phyloP scores from a whole-genome alignment of 768 basidiomycete species.

The Cyclocybe cylindracea region DNA sequence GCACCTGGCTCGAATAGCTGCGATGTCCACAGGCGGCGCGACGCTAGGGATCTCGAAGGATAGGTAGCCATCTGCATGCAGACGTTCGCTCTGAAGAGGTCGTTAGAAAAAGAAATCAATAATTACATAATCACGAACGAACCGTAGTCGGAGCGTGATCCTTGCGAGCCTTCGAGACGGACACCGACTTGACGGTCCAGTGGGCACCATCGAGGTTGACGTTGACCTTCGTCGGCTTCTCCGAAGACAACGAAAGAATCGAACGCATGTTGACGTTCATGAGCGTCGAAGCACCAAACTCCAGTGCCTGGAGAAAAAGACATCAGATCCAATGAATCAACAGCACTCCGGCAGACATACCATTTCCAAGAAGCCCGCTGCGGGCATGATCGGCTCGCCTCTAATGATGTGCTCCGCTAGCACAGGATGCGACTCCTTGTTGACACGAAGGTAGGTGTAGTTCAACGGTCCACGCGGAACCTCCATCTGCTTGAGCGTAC shows the following conservation, averaged over 20 bases:
- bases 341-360: slow-evolving; percentile 17
- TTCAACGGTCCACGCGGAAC: slow-evolving; percentile 37
- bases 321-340: neutral
- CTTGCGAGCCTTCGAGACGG: slow-evolving; percentile 8
- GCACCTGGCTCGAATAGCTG: slow-evolving; percentile 13
- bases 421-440: slow-evolving; percentile 34
- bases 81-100: slow-evolving; percentile 6
- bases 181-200: slow-evolving; percentile 27
- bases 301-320: slow-evolving; percentile 28
- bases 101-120: neutral
- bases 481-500: slow-evolving; percentile 20
- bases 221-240: slow-evolving; percentile 18
- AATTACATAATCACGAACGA: neutral
- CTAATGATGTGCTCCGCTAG: slow-evolving; percentile 46
- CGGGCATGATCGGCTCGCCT: slow-evolving; percentile 47
- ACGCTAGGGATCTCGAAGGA: slow-evolving; percentile 10
- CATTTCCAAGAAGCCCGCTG: slow-evolving; percentile 43
- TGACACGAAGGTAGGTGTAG: slow-evolving; percentile 34
- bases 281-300: slow-evolving; percentile 28
- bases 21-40: slow-evolving; percentile 9
- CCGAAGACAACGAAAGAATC: slow-evolving; percentile 17
- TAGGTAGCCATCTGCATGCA: slow-evolving; percentile 23
- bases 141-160: neutral
- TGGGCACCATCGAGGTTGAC: slow-evolving; percentile 14
- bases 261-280: slow-evolving; percentile 20